Conservation (phyloP, 768 basidiomycete species). For the Pleurotus ostreatus region DNA sequence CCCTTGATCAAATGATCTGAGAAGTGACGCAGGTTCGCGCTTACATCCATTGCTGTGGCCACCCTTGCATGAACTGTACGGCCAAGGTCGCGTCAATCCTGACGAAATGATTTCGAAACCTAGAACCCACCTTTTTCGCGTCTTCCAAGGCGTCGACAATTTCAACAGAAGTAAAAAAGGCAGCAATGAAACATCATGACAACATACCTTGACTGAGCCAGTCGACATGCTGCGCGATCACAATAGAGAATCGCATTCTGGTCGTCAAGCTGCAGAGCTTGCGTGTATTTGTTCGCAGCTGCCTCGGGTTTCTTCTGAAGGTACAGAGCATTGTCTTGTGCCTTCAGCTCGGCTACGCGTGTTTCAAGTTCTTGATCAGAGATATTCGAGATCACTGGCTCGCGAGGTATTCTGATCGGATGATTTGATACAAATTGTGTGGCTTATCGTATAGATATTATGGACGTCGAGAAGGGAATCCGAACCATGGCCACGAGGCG, state of each 20-base stretch:
- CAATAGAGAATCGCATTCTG: conserved; percentile 16
- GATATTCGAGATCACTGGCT: no score
- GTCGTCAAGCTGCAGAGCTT: conserved; percentile 13
- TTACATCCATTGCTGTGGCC: conserved; percentile 28
- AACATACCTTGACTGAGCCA: conserved; percentile 11
- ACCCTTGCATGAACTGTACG: conserved; percentile 36
- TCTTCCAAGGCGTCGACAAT: conserved; percentile 28
- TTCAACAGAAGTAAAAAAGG: background rate
- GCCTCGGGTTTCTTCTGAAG: no score
- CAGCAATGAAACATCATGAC: background rate
- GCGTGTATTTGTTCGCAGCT: conserved; percentile 11
- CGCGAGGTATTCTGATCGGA: no score
- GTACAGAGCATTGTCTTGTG: conserved; percentile 14
- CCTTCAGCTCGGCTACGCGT: conserved; percentile 12
- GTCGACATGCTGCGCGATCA: conserved; percentile 17
- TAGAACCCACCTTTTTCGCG: conserved; percentile 21
- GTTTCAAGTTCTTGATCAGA: no score
- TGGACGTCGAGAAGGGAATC: no score
- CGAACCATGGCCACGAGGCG: no score
- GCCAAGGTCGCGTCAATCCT: conserved; percentile 21
- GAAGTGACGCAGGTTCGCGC: no score
- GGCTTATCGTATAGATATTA: no score
- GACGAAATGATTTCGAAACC: background rate
- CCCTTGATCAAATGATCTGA: no score
- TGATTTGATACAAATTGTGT: no score